Evolutionary conservation across 2,329 filamentous ascomycete species (phyloP).

Genomic region (Leptosphaerulina australis): DNA sequence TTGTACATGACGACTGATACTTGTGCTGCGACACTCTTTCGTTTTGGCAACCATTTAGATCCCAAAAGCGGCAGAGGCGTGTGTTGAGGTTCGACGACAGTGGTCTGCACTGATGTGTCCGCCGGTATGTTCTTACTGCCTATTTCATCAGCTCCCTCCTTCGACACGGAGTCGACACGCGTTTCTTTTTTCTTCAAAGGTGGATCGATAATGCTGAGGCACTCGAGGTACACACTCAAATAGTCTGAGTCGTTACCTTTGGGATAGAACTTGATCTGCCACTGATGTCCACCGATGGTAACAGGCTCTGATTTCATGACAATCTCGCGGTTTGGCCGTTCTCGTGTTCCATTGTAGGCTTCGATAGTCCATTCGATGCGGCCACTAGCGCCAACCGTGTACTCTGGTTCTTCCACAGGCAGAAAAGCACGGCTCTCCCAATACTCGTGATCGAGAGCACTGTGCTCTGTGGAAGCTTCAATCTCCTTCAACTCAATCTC

Average conservation of each 20-base stretch:
- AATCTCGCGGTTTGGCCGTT: conserved; percentile 63
- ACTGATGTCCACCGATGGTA: conserved; percentile 64
- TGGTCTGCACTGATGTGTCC: conserved; percentile 5
- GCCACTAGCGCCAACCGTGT: conserved; percentile 59
- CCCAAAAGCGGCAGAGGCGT: conserved; percentile 47
- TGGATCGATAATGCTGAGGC: conserved; percentile 55
- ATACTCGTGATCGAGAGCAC: conserved; percentile 63
- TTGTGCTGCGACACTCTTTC: conserved; percentile 61
- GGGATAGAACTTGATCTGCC: conserved; percentile 70
- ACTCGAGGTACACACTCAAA: conserved; percentile 67
- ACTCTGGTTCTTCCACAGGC: conserved; percentile 64
- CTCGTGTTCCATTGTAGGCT: conserved; percentile 64
- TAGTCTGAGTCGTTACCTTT: conserved; percentile 64
- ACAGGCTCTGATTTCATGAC: conserved; percentile 65
- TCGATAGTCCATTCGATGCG: conserved; percentile 65
- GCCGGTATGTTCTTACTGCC: conserved; percentile 8
- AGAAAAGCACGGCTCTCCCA: conserved; percentile 65
- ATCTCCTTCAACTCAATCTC: conserved; percentile 66
- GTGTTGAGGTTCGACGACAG: conserved; percentile 30
- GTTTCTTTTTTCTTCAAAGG: conserved; percentile 22
- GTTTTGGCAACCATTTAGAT: conserved; percentile 45
- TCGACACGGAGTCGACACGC: conserved; percentile 13
- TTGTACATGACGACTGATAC: conserved; percentile 68
- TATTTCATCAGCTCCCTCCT: not conserved
- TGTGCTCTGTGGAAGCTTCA: conserved; percentile 57